Conservation (phyloP, 176 grass and related monocot genomes). For the Lolium rigidum region DNA sequence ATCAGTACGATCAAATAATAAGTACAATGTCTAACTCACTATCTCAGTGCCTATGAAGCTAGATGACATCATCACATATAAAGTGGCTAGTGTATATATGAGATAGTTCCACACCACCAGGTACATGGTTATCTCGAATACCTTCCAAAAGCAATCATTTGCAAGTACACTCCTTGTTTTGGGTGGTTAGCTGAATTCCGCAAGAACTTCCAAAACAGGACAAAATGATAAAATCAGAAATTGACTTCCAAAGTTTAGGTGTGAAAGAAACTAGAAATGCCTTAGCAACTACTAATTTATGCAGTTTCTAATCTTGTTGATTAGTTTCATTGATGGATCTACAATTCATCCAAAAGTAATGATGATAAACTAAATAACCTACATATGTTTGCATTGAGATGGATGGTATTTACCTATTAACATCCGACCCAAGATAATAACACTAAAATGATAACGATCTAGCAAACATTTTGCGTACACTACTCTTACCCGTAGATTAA, state of each 20-base stretch:
- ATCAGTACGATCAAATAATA: not conserved
- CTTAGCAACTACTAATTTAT: no score
- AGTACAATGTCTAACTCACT: not conserved
- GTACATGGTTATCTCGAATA: constrained; percentile 5
- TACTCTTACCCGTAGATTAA: no score
- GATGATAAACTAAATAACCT: no score
- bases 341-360: no score
- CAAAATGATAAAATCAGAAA: not conserved
- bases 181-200: not conserved
- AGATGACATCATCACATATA: not conserved
- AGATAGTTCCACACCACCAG: not conserved
- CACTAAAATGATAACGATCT: no score
- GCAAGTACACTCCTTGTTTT: constrained; percentile 1
- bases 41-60: not conserved
- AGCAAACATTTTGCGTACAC: no score
- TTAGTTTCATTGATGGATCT: no score
- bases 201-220: not conserved
- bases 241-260: not conserved
- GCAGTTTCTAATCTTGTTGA: no score
- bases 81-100: not conserved
- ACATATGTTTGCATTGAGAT: no score
- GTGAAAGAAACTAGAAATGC: not conserved
- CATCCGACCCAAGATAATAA: no score
- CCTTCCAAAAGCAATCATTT: constrained; percentile 40
- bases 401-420: no score